Percentiles rank a stretch among this genome's conserved stretches.
Evolutionary conservation across 495 filamentous ascomycete species (phyloP).

Genomic region (Penicillium canariense): DNA sequence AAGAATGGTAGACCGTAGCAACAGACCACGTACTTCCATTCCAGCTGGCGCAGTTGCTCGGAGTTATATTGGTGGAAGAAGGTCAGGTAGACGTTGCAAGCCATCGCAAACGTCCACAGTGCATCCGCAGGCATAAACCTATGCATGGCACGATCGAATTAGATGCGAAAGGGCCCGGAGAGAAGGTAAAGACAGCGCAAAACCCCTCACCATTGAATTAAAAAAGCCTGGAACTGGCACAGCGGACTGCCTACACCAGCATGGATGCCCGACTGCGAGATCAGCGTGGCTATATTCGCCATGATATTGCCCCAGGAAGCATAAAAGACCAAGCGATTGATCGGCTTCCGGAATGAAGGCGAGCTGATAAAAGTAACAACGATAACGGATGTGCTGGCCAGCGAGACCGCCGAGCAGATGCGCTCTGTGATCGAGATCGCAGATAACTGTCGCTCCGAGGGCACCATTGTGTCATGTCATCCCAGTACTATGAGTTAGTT

Average conservation of each 20-base stretch:
- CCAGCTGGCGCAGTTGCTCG: constrained; percentile 62
- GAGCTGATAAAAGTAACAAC: constrained; percentile 64
- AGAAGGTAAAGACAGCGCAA: neutral
- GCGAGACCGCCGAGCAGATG: constrained; percentile 64
- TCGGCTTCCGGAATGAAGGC: constrained; percentile 63
- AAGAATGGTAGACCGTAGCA: constrained; percentile 79
- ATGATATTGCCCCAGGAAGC: constrained; percentile 82
- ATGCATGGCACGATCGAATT: neutral
- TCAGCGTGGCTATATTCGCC: constrained; percentile 75
- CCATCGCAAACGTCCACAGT: constrained; percentile 81
- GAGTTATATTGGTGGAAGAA: constrained; percentile 77
- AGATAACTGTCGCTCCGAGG: constrained; percentile 6
- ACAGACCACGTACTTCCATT: constrained; percentile 65
- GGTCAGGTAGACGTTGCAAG: constrained; percentile 81
- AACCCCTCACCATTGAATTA: constrained; percentile 64
- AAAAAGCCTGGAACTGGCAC: constrained; percentile 75
- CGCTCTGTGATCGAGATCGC: constrained; percentile 64
- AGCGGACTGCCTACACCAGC: constrained; percentile 45
- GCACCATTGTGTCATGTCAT: neutral
- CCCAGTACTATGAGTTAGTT: neutral
- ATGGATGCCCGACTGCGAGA: constrained; percentile 57
- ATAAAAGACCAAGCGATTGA: constrained; percentile 84
- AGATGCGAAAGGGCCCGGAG: neutral
- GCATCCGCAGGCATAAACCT: constrained; percentile 79
- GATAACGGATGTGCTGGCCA: constrained; percentile 71